Evolutionary conservation across 2,329 filamentous ascomycete genomes (phyloP).

Genomic region (Thermoascus crustaceus): DNA sequence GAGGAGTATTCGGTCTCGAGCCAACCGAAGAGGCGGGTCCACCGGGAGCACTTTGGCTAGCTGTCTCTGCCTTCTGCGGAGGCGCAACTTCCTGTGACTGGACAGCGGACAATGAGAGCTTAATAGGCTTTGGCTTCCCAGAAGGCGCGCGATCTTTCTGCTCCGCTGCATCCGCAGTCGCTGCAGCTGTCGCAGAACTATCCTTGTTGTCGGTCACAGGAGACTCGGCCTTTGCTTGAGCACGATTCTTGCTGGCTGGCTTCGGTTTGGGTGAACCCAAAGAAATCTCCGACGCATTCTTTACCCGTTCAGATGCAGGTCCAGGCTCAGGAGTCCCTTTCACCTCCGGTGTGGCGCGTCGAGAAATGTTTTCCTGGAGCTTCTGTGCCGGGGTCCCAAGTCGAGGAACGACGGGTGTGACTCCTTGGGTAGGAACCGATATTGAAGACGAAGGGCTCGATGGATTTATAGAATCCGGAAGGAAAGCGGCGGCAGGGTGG

Average conservation of each 20-base stretch:
- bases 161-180: slow-evolving; percentile 6
- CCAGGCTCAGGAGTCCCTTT: slow-evolving; percentile 14
- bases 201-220: slow-evolving; percentile 13
- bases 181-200: slow-evolving; percentile 8
- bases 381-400: slow-evolving; percentile 23
- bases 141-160: slow-evolving; percentile 6
- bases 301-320: slow-evolving; percentile 17
- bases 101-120: slow-evolving; percentile 16
- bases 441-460: slow-evolving; percentile 23
- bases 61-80: slow-evolving; percentile 19
- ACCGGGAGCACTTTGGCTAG: slow-evolving; percentile 13
- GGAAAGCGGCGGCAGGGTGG: slow-evolving; percentile 28
- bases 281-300: slow-evolving; percentile 31
- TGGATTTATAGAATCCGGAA: slow-evolving; percentile 22
- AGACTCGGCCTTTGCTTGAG: slow-evolving; percentile 16
- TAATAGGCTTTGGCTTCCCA: slow-evolving; percentile 26
- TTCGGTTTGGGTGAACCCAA: slow-evolving; percentile 35
- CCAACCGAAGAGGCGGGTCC: slow-evolving; percentile 25
- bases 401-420: slow-evolving; percentile 17
- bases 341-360: slow-evolving; percentile 20
- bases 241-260: slow-evolving; percentile 20
- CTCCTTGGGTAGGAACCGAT: slow-evolving; percentile 13
- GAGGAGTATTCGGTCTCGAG: slow-evolving; percentile 44
- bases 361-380: slow-evolving; percentile 15
- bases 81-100: slow-evolving; percentile 12